phyloP scores from a whole-genome alignment of 192 early-diverging fungal species.

The Entomortierella lignicola region DNA sequence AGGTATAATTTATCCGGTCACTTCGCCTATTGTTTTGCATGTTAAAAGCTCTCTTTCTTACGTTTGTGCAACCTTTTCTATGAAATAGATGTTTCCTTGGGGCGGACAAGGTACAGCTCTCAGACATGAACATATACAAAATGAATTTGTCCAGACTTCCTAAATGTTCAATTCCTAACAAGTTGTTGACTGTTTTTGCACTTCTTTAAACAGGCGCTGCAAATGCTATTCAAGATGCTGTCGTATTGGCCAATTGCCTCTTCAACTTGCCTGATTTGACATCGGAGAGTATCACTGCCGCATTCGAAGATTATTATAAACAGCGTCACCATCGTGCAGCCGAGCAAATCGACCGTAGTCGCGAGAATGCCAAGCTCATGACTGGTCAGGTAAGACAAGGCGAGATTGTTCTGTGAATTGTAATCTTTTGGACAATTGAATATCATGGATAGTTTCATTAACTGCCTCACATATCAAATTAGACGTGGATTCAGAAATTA shows the following conservation, averaged over 20 bases:
- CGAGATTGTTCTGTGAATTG: too few relatives aligned
- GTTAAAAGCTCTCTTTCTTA: too few relatives aligned
- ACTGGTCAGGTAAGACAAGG: not conserved
- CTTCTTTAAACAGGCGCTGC: not conserved
- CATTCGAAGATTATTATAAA: not conserved
- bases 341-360: not conserved
- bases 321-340: not conserved
- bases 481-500: not conserved
- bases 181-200: not conserved
- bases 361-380: not conserved
- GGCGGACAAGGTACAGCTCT: not conserved
- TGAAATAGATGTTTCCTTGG: not conserved
- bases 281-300: not conserved
- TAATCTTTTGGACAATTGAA: too few relatives aligned
- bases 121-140: not conserved
- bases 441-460: too few relatives aligned
- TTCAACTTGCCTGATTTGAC: not conserved
- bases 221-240: not conserved
- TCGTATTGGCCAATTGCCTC: not conserved
- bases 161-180: not conserved
- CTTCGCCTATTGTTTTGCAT: not conserved
- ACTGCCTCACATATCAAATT: too few relatives aligned
- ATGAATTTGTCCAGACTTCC: too few relatives aligned
- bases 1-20: not conserved
- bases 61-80: too few relatives aligned